Evolutionary conservation across 805 yeast species (phyloP), one percentile per base, ranked within the genome.

Genomic region (Metschnikowia matae): DNA sequence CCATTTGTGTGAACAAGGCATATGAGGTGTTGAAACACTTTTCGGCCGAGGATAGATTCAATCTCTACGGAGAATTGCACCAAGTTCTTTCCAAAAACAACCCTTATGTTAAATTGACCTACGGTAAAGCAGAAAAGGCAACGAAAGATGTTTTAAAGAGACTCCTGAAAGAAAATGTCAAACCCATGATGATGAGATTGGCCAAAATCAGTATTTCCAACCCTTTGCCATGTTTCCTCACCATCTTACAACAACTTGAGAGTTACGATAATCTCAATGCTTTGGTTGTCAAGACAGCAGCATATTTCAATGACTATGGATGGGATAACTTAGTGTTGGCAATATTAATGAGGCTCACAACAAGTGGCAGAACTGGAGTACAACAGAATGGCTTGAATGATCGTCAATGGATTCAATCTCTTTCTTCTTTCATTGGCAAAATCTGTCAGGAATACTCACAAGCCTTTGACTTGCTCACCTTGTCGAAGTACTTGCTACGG

Each of bases 321-420:
- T 89, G 96, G 90, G 98, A 92, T 64, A 87, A 83, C 2, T 66
- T 92, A 31, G 84, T 91, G 4, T 83, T 81, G 59, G 89, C 86
- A 1, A 67, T 91, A 3, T 70, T 91, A 60, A 77, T 81, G 61
- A 80, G 94, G 56, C 71, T 92, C 20, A 81, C 91, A 1, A 65
- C 73, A 0, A 66, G 82, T 0, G 85, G 84, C n/a, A 75, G 96
- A 64, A 67, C 79, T 0, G 77, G 84, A 20, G 71, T 84, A 32
- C 96, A 89, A 65, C 73, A 66, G 1, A 91, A 90, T 67, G 97
- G 97, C 7, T 69, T 92, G 49, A 82, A 83, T 58, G 91, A 87
- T 50, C 74, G 86, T 23, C 83, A 80, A 57, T 92, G 98, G 98
- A 77, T 90, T 33, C 94, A 86, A 58, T 86, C 96, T 20, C 71